Evolutionary conservation across 495 filamentous ascomycete genomes (phyloP).

Genomic region (Bryoglossum gracile): DNA sequence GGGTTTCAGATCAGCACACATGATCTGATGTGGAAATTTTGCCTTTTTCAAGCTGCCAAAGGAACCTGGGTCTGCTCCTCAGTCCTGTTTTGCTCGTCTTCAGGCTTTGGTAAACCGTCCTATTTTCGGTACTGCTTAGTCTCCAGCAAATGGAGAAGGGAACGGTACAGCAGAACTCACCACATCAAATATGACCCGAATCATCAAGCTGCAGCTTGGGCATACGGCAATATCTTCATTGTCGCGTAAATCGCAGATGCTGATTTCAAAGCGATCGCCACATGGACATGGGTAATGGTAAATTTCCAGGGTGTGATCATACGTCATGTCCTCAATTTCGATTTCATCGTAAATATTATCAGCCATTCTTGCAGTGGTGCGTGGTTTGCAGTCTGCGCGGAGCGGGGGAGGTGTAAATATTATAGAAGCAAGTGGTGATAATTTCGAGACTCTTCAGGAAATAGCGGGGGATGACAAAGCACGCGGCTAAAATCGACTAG

Average conservation of each 20-base stretch:
- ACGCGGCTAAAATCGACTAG: too few species aligned
- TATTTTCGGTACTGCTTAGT: neutral
- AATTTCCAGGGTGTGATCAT: constrained; percentile 69
- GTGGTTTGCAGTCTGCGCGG: neutral
- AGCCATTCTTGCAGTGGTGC: constrained; percentile 32
- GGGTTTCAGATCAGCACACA: too few species aligned
- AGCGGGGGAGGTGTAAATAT: neutral
- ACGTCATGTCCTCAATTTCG: constrained; percentile 99
- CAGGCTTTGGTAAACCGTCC: constrained; percentile 17
- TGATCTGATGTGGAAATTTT: too few species aligned
- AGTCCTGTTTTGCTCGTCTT: neutral
- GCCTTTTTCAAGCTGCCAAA: constrained; percentile 14
- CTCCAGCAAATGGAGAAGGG: neutral
- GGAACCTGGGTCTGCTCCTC: constrained; percentile 5
- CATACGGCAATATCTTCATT: constrained; percentile 90
- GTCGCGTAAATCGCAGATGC: constrained; percentile 74
- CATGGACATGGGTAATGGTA: constrained; percentile 97
- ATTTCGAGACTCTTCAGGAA: too few species aligned
- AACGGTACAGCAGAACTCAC: constrained; percentile 41
- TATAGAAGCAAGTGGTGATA: too few species aligned
- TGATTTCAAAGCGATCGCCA: constrained; percentile 94
- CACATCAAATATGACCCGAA: constrained; percentile 83
- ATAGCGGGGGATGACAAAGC: too few species aligned
- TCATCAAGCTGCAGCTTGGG: constrained; percentile 94
- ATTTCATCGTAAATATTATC: constrained; percentile 93